Percentiles rank a stretch among this genome's conserved stretches.
Conservation (phyloP, 108 stramenopile species). For the Cyclotella atomus region DNA sequence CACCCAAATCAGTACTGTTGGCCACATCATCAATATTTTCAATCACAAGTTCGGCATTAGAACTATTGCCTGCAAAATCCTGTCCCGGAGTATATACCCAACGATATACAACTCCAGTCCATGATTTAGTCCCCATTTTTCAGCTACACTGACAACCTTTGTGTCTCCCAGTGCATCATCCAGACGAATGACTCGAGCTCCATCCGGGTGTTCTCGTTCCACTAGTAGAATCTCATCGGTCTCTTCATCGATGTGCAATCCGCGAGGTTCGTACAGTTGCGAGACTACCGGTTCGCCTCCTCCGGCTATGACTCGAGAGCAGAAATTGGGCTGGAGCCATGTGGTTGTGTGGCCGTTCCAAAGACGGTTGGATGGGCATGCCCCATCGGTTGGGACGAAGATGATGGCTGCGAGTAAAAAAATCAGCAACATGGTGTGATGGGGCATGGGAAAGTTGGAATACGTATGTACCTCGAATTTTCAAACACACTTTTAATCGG, state of each 20-base stretch:
- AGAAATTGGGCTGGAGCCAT: constrained; percentile 43
- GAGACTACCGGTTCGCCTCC: not conserved
- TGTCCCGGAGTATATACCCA: constrained; percentile 50
- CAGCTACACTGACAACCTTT: constrained; percentile 29
- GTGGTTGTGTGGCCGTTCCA: constrained; percentile 13
- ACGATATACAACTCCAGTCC: constrained; percentile 75
- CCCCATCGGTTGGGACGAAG: not conserved
- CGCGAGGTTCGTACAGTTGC: constrained; percentile 28
- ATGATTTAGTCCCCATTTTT: constrained; percentile 57
- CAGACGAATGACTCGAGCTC: constrained; percentile 34
- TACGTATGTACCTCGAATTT: too few species aligned
- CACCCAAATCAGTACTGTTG: constrained; percentile 54
- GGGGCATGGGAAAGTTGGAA: not conserved
- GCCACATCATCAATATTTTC: constrained; percentile 55
- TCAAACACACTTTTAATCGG: too few species aligned
- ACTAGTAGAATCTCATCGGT: constrained; percentile 42
- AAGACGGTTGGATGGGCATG: constrained; percentile 1
- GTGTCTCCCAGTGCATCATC: constrained; percentile 6
- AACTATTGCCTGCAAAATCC: not conserved
- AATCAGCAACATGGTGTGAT: not conserved
- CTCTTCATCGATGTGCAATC: constrained; percentile 28
- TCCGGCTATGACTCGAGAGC: constrained; percentile 14
- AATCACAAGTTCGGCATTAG: constrained; percentile 28
- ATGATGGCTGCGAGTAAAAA: not conserved
- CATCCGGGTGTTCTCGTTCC: constrained; percentile 28